Evolutionary conservation across 202 grass and related monocot genomes (phyloP), one percentile per base, ranked within the genome.

Genomic region (Zoysia matrella): DNA sequence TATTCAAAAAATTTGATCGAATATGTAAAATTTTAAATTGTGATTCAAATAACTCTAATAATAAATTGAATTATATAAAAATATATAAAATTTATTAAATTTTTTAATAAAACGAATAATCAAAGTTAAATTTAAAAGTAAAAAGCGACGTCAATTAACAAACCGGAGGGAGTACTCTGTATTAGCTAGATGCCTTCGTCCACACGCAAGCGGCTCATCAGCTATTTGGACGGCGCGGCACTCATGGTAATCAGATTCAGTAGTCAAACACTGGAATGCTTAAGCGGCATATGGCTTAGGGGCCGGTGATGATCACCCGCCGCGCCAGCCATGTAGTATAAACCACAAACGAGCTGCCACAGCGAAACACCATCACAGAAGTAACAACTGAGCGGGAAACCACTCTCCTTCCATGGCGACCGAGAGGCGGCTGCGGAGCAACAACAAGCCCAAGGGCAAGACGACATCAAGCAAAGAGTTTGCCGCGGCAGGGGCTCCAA

Each of bases 201-300:
- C 30, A 36, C 57, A 30, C 60, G 60, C 60, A 62, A 18, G 8
- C 8, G 7, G 7, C 8, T 62, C 3, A 5, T 36, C 30, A n/a
- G 60, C 18, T 36, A 39, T 22, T 62, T 73, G 70, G 70, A 15
- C 51, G 30, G 50, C 70, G 70, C 70, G 50, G 36, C 3, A 73
- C 36, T 52, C 36, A 42, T 6, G 39, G 7, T 9, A 7, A 44
- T 9, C 70, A 55, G 15, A 39, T 52, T 10, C 30, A 36, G 30
- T 11, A 14, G 51, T 73, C 71, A 57, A 57, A 73, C 71, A 5
- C 12, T 73, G 51, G 53, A 39, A 42, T 42, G 36, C 36, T 64
- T 10, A 62, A 62, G 39, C 10, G 9, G 0, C 60, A 39, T 2
- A 18, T 64, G 30, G 36, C 61, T 39, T 1, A 14, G 5, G 12